Conservation (phyloP, 305 asterid species). For the Plantago lanceolata region DNA sequence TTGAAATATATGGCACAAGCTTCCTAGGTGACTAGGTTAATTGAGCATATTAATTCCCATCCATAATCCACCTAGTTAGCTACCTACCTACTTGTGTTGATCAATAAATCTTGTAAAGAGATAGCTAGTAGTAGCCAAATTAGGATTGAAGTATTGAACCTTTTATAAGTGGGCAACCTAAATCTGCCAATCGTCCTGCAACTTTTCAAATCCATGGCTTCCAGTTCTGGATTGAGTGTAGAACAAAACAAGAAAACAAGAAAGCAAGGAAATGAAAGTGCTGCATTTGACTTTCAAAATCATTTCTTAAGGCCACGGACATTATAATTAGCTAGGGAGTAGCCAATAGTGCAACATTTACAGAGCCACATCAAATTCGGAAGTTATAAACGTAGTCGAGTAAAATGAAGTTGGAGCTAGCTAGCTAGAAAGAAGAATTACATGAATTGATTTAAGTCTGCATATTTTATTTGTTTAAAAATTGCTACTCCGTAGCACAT, state of each 20-base stretch:
- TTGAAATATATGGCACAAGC: neutral
- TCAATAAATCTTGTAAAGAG: no score
- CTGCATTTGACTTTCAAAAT: neutral
- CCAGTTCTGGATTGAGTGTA: constrained; percentile 6
- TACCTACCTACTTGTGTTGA: no score
- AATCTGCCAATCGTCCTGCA: constrained; percentile 2
- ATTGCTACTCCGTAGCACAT: no score
- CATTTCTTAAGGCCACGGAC: no score
- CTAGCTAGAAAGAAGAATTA: no score
- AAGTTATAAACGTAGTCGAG: no score
- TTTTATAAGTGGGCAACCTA: constrained; percentile 5
- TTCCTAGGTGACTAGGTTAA: neutral
- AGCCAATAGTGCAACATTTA: no score
- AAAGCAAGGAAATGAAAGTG: neutral
- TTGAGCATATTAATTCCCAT: neutral
- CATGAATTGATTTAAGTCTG: no score
- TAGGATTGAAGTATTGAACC: neutral
- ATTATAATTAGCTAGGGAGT: no score
- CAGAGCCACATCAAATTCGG: no score
- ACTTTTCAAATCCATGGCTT: neutral
- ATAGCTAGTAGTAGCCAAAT: neutral
- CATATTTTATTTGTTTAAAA: no score
- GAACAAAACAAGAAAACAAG: neutral
- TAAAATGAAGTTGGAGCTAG: no score
- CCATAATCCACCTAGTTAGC: constrained; percentile 6